Base-by-base conservation (phyloP, 441 rosid genomes). In the Adansonia rubrostipa region DNA sequence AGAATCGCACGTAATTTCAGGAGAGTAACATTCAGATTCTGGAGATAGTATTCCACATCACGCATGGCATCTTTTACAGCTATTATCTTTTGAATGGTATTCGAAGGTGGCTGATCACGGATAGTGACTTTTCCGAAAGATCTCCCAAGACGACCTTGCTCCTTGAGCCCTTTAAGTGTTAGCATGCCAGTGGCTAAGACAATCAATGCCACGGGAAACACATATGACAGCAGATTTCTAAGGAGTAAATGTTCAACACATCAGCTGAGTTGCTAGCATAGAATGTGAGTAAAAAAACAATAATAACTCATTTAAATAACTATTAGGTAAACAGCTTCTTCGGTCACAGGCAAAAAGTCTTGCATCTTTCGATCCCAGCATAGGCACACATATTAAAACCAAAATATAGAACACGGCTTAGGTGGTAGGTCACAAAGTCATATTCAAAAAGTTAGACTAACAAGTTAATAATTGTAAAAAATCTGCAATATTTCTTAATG, bases 121-220 rank as follows among this genome's bases (percentile, higher is more conserved):
- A 96, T 92, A 1, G 94, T 94, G 83, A 96, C 85, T 82, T 85
- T 89, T 71, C 99, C 98, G 78, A 92, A 96, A 56, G 83, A 89
- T 86, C 96, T 92, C 70, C 98, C 99, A 58, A 96, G 87, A 78
- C 99, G 97, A 44, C 98, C 98, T 89, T 96, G 99, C 83, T 88
- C 87, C 86, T 90, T 91, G n/a, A 96, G 92, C 77, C 99, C 93
- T 86, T 93, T 96, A 19, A 96, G 79, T 9, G 95, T 92, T 71
- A 96, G 90, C 98, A 96, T 96, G 62, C 85, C 86, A 79, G 89
- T 84, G 57, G 97, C 96, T 82, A 91, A 82, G 76, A 90, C 84
- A 78, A 91, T 86, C 86, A 96, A 80, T 36, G 83, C 75, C 72
- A 81, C 84, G 2, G 97, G 98, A 82, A 96, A 85, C 73, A 93